Evolutionary conservation across 768 basidiomycete genomes (phyloP).

Genomic region (Lentinula raphanica): DNA sequence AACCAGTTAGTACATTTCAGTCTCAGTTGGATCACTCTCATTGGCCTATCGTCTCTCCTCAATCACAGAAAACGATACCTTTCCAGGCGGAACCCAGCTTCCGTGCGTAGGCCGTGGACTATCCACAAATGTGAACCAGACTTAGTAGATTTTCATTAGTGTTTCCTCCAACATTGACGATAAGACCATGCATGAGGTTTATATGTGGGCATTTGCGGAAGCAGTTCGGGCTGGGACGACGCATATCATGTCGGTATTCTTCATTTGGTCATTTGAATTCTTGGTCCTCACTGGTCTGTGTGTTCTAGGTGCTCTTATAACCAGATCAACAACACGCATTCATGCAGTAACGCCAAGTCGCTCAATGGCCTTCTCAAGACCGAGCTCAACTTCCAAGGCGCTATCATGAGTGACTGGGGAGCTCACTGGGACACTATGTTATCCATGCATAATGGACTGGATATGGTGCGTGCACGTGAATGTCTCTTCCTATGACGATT

Average conservation of each 20-base stretch:
- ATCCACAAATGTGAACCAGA: neutral
- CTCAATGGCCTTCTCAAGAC: slow-evolving; percentile 41
- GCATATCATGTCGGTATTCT: slow-evolving; percentile 20
- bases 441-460: slow-evolving; percentile 13
- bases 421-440: slow-evolving; percentile 13
- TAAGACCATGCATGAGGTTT: slow-evolving; percentile 31
- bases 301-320: slow-evolving; percentile 18
- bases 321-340: slow-evolving; percentile 36
- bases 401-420: slow-evolving; percentile 37
- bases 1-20: neutral
- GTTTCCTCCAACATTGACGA: slow-evolving; percentile 35
- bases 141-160: neutral
- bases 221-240: slow-evolving; percentile 28
- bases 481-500: neutral
- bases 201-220: slow-evolving; percentile 21
- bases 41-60: neutral
- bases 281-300: neutral
- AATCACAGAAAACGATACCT: neutral
- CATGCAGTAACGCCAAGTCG: slow-evolving; percentile 38
- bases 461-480: slow-evolving; percentile 2
- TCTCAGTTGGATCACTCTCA: no score
- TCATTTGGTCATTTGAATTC: slow-evolving; percentile 14
- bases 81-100: neutral
- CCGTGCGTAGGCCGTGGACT: neutral
- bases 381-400: slow-evolving; percentile 46